These are phyloP conservation scores for Pseudotsuga menziesii DNA, from an alignment of 75 land plant genomes.

Conservation along the genomic window DNA sequence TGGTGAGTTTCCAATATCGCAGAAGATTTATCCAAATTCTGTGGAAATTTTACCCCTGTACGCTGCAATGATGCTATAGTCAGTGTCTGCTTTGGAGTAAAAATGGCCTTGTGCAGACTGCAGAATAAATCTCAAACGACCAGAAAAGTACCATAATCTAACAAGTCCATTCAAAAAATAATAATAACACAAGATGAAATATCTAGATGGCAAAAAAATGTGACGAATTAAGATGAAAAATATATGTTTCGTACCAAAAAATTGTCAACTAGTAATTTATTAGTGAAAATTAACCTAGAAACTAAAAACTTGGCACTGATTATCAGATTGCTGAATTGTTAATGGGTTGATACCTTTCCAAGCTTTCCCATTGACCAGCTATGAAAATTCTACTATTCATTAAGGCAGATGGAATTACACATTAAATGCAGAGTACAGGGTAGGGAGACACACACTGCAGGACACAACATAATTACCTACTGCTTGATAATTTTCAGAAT, in stretches of 20 bases:
- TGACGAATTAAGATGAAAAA: background rate
- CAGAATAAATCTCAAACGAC: background rate
- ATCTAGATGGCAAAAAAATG: background rate
- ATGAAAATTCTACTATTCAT: background rate
- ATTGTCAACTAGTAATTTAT: background rate
- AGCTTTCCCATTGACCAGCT: background rate
- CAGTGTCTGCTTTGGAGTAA: background rate
- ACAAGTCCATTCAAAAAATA: background rate
- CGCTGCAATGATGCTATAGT: conserved; percentile 8
- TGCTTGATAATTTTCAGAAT: conserved; percentile 2
- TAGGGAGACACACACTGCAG: background rate
- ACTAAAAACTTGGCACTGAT: background rate
- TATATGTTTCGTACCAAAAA: background rate
- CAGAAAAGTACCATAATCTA: background rate
- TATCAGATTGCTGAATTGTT: background rate
- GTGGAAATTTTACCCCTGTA: conserved; percentile 7
- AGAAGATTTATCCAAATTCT: background rate
- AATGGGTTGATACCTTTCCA: background rate
- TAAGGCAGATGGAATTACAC: background rate
- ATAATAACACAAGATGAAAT: background rate
- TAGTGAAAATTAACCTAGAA: background rate
- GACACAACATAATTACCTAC: background rate
- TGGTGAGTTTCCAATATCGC: background rate
- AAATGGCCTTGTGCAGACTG: background rate
- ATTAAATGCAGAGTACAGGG: background rate